Base-by-base conservation (phyloP, 345 rosid genomes). In the Nasturtium officinale region DNA sequence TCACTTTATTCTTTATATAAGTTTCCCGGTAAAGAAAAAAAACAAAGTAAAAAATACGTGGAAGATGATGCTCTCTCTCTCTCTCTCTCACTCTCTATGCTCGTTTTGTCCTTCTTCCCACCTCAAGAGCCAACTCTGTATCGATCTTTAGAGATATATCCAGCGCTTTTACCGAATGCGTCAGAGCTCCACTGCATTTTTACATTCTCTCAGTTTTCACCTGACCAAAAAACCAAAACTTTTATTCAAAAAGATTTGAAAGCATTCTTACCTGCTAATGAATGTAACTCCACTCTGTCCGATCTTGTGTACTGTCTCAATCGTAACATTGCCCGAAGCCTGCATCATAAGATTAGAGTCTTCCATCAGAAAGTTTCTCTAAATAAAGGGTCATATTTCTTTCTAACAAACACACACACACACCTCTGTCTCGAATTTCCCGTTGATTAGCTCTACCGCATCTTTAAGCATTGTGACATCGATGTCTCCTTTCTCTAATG, bases 301-400 rank as follows among this genome's bases (percentile, higher is more conserved):
- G 45, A 95, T 95, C 81, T 90, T 83, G 80, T 87, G 90, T 42
- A 90, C 86, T 1, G 96, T 91, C 80, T 95, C 98, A 54, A 95
- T 83, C 9, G 97, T 91, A 65, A 90, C 94, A 78, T 95, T 95
- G 3, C 99, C 99, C 0, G 99, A 90, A 70, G 99, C 98, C 99
- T 92, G 80, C 69, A 61, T 21, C 21, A 82, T 53, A 3, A 68
- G 18, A 16, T 25, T 9, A 53, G 7, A 61, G 33, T 18, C 70
- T 61, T 21, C 46, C 58, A 56, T 55, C 7, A 50, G 12, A 46
- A n/a, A 29, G 37, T 63, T 65, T 18, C 18, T 38, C 20, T 58
- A 20, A 37, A 13, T 28, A 59, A 29, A 59, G 1, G 2, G 38
- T 6, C 1, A 52, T 50, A 62, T 51, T 30, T 67, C 60, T 46